Percentiles rank a stretch among this genome's conserved stretches.
Conservation (phyloP, 345 rosid genomes). For the Eutrema japonicum region DNA sequence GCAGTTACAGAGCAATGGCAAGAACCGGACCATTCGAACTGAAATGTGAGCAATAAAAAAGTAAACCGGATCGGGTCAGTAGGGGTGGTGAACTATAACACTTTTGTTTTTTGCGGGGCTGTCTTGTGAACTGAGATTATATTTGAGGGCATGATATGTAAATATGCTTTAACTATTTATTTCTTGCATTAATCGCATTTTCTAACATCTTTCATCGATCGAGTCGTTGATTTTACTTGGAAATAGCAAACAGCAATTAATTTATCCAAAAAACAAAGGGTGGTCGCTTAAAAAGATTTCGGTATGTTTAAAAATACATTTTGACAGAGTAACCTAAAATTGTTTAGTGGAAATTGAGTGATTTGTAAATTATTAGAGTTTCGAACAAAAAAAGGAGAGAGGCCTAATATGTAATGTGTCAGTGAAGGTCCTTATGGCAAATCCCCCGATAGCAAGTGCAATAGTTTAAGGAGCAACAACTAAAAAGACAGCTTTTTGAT, state of each 20-base stretch:
- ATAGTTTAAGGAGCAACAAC: neutral
- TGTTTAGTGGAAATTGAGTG: neutral
- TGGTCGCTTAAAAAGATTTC: slow-evolving; percentile 29
- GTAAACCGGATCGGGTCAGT: slow-evolving; percentile 17
- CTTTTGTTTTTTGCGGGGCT: slow-evolving; percentile 8
- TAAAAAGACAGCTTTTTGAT: slow-evolving; percentile 29
- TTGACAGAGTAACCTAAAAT: neutral
- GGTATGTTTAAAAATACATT: neutral
- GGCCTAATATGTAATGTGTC: too few relatives aligned
- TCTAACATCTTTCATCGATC: neutral
- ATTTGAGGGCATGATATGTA: slow-evolving; percentile 31
- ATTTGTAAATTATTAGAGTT: slow-evolving; percentile 19
- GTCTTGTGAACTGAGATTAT: slow-evolving; percentile 12
- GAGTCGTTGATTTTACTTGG: slow-evolving; percentile 21
- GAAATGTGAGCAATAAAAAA: slow-evolving; percentile 33
- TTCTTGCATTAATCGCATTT: neutral
- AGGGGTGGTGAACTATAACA: slow-evolving; percentile 1
- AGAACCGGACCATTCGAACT: slow-evolving; percentile 46
- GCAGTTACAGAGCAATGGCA: slow-evolving; percentile 41
- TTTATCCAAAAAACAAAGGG: too few relatives aligned
- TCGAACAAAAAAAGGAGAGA: too few relatives aligned
- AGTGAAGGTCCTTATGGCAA: too few relatives aligned
- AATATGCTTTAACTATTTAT: slow-evolving; percentile 33
- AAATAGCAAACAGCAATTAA: slow-evolving; percentile 8
- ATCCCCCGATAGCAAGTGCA: too few relatives aligned